Conservation (phyloP, 495 filamentous ascomycete species). For the Aspergillus homomorphus region DNA sequence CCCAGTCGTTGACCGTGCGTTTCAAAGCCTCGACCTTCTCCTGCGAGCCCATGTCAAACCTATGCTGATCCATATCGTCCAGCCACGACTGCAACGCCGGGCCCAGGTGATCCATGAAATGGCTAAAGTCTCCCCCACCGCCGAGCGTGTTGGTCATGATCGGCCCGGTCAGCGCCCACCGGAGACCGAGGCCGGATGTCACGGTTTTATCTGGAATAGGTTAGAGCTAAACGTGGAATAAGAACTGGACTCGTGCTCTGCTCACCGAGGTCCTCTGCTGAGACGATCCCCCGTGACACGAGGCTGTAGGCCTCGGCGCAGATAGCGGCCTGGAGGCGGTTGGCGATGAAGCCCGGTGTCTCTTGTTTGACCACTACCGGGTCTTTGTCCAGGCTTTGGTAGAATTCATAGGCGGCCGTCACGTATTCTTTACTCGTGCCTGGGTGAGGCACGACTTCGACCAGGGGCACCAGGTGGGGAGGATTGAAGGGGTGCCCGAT, state of each 20-base stretch:
- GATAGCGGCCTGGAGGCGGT: constrained; percentile 35
- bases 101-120: constrained; percentile 21
- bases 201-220: constrained; percentile 25
- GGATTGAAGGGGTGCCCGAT: constrained; percentile 59
- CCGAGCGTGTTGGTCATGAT: constrained; percentile 50
- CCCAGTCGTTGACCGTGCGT: background rate
- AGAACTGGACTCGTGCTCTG: background rate
- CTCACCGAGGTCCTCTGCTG: constrained; percentile 33
- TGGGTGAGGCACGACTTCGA: constrained; percentile 49
- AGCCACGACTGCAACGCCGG: constrained; percentile 17
- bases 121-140: constrained; percentile 34
- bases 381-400: constrained; percentile 35
- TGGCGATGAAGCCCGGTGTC: constrained; percentile 38
- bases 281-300: constrained; percentile 29
- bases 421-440: constrained; percentile 10
- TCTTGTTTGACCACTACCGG: constrained; percentile 49
- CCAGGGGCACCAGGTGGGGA: constrained; percentile 54
- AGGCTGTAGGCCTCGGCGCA: constrained; percentile 36
- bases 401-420: constrained; percentile 37
- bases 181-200: constrained; percentile 39
- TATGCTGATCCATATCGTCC: constrained; percentile 17
- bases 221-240: background rate
- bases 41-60: constrained; percentile 7
- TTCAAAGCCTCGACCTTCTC: background rate
- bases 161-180: constrained; percentile 49